Evolutionary conservation across 2,329 filamentous ascomycete species (phyloP).

Genomic region (Calycina herbarum): DNA sequence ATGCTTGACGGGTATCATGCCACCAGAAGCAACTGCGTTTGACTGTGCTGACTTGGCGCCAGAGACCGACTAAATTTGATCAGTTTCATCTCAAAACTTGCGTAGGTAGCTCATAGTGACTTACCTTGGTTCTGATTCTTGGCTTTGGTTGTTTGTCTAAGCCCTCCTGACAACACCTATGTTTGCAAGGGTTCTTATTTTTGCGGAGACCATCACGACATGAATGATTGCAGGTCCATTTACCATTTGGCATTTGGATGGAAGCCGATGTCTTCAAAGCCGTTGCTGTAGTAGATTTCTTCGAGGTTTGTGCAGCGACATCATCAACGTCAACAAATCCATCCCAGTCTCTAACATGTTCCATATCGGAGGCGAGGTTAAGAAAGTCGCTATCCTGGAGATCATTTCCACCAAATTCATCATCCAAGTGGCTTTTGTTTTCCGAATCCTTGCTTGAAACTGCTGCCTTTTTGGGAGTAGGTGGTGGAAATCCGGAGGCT

Average conservation of each 20-base stretch:
- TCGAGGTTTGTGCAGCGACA: slow-evolving; percentile 40
- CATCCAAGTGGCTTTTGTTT: slow-evolving; percentile 7
- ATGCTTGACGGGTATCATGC: background rate
- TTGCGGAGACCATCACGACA: slow-evolving; percentile 50
- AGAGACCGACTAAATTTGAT: background rate
- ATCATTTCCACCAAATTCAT: slow-evolving; percentile 36
- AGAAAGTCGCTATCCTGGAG: slow-evolving; percentile 47
- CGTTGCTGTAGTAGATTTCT: slow-evolving; percentile 1
- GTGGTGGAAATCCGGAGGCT: slow-evolving; percentile 37
- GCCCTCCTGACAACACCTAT: slow-evolving; percentile 72
- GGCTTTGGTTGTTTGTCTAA: slow-evolving; percentile 56
- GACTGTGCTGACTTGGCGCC: background rate
- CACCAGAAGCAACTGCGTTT: too few species aligned
- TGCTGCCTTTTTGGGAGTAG: background rate
- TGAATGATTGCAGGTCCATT: slow-evolving; percentile 71
- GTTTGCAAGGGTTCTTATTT: slow-evolving; percentile 57
- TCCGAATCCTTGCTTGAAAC: slow-evolving; percentile 3
- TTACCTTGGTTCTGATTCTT: slow-evolving; percentile 16
- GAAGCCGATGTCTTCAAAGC: slow-evolving; percentile 34
- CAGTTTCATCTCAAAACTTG: background rate
- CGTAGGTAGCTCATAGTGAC: background rate
- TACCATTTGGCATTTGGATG: slow-evolving; percentile 63
- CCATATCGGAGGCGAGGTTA: slow-evolving; percentile 34
- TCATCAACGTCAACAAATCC: slow-evolving; percentile 55
- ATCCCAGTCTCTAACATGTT: slow-evolving; percentile 39